phyloP scores from a whole-genome alignment of 345 rosid species.

The Nephelium lappaceum region DNA sequence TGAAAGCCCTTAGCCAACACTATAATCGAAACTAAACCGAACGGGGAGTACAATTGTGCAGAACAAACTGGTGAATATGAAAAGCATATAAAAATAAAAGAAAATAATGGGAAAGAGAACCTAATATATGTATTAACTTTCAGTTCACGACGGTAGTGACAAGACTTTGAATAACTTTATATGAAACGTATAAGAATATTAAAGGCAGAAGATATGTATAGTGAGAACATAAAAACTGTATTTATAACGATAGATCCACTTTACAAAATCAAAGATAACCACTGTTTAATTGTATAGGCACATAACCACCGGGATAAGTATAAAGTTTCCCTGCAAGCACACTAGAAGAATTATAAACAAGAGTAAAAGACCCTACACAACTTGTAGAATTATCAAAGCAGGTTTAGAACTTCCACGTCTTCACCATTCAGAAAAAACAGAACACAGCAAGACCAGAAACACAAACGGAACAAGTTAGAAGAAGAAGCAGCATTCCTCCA shows the following conservation, averaged over 20 bases:
- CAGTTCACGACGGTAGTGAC: background rate
- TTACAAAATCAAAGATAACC: constrained; percentile 9
- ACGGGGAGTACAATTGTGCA: too few relatives aligned
- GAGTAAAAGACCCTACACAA: constrained; percentile 16
- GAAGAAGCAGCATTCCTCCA: constrained; percentile 52
- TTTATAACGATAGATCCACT: constrained; percentile 7
- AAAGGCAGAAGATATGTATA: background rate
- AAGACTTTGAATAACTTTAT: too few relatives aligned
- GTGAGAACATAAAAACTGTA: background rate
- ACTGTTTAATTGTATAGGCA: background rate
- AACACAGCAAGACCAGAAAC: background rate
- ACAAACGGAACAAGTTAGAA: background rate
- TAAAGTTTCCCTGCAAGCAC: constrained; percentile 10
- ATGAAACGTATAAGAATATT: background rate
- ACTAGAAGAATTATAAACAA: background rate
- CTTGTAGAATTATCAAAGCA: constrained; percentile 1
- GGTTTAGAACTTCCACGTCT: background rate
- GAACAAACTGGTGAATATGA: too few relatives aligned
- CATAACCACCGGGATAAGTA: background rate
- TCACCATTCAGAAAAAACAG: background rate
- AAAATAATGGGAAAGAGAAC: background rate
- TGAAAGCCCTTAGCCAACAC: too few relatives aligned
- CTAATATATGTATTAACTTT: background rate
- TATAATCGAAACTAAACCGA: too few relatives aligned
- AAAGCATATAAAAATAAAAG: too few relatives aligned